Conservation (phyloP, 352 stramenopile genomes). For the Pythium rhizo-oryzae region DNA sequence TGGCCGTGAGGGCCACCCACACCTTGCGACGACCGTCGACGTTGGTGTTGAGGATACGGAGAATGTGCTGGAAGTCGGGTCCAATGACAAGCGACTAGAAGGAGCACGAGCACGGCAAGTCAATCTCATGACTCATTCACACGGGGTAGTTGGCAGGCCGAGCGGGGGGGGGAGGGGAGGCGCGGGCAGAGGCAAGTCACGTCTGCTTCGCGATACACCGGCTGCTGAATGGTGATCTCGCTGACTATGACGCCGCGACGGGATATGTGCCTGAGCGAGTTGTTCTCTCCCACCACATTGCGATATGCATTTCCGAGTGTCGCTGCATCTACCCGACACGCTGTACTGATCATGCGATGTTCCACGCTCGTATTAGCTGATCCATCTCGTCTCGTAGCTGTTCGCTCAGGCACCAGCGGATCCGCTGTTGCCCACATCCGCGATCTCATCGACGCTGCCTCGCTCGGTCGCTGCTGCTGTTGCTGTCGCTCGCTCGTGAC, state of each 20-base stretch:
- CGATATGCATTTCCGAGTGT: too few relatives aligned
- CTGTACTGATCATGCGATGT: too few relatives aligned
- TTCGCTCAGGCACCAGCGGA: neutral
- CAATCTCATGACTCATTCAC: slow-evolving; percentile 13
- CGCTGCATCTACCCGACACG: too few relatives aligned
- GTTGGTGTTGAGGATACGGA: slow-evolving; percentile 99
- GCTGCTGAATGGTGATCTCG: too few relatives aligned
- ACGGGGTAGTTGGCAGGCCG: neutral
- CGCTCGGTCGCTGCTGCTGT: neutral
- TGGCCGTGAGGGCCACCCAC: slow-evolving; percentile 84
- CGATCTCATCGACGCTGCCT: neutral
- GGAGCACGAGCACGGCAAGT: slow-evolving; percentile 15
- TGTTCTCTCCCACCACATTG: too few relatives aligned
- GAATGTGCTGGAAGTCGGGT: slow-evolving; percentile 99
- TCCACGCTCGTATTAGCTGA: neutral
- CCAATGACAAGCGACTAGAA: slow-evolving; percentile 89
- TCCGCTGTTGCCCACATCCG: neutral
- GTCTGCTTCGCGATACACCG: too few relatives aligned
- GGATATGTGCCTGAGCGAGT: too few relatives aligned
- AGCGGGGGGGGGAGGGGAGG: neutral
- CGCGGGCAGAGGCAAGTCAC: neutral
- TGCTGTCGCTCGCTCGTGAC: neutral
- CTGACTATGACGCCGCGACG: too few relatives aligned
- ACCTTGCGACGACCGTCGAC: slow-evolving; percentile 98
- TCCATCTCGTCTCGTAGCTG: neutral